A percentile compares a stretch with the other conserved stretches of the same genome.
Conservation (phyloP, 768 basidiomycete genomes). For the Mycena venus region DNA sequence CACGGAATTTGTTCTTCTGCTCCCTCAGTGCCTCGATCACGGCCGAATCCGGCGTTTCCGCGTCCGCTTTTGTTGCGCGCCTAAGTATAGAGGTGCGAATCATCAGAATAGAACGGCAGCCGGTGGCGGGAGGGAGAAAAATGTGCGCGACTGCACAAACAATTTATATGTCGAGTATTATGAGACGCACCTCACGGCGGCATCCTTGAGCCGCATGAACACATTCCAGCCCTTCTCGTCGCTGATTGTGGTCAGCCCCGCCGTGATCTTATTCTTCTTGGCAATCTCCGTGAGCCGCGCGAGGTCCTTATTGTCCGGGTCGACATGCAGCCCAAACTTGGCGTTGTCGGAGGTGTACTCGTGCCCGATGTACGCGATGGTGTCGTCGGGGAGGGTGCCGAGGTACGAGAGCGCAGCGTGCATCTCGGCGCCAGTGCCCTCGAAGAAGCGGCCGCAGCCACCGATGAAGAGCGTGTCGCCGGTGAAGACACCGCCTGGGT, state of each 20-base stretch:
- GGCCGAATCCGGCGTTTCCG: constrained; percentile 59
- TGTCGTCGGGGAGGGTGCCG: constrained; percentile 81
- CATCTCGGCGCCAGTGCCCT: constrained; percentile 88
- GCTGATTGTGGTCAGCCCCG: constrained; percentile 89
- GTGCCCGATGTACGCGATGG: constrained; percentile 90
- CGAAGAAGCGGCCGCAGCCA: constrained; percentile 96
- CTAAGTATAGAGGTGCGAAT: constrained; percentile 49
- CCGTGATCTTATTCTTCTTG: constrained; percentile 71
- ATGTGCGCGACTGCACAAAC: no score
- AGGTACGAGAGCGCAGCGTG: constrained; percentile 79
- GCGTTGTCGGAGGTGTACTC: constrained; percentile 88
- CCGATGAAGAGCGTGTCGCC: constrained; percentile 93
- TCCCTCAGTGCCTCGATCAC: constrained; percentile 84
- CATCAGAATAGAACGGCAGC: background rate
- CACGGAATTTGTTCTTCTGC: constrained; percentile 87
- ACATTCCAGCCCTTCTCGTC: constrained; percentile 97
- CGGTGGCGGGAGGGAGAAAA: no score
- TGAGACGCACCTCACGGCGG: constrained; percentile 71
- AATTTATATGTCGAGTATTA: no score
- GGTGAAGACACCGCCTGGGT: constrained; percentile 88
- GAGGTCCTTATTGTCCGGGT: constrained; percentile 71
- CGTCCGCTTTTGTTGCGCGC: constrained; percentile 57
- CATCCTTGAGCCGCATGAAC: constrained; percentile 85
- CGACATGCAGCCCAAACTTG: constrained; percentile 77
- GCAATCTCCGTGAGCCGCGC: constrained; percentile 70